Evolutionary conservation across 306 rosid species (phyloP), one percentile per base, ranked within the genome.

Genomic region (Fragaria iinumae): DNA sequence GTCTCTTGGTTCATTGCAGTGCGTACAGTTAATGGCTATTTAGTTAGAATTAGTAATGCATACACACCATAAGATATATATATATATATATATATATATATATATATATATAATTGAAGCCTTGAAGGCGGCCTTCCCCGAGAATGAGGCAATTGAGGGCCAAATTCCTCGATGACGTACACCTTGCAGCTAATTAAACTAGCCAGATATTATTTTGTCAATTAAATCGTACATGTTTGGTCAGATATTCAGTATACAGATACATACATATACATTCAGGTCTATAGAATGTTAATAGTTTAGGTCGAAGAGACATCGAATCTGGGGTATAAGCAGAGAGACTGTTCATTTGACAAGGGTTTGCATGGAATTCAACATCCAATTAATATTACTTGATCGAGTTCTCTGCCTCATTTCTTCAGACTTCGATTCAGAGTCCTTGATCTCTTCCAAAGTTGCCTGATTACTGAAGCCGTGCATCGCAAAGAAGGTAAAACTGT

Each of bases 351-450:
- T 79, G 80, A 70, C 80, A 70, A 75, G 77, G 20, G 48, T 55
- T 75, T 67, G 78, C 86, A 83, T 64, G 80, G 86, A 76, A 83
- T 79, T 64, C 75, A 56, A 75, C 83, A 79, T 79, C 69, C 70
- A 43, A 27, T 63, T 4, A 62, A 9, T 63, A 5, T 23, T 59
- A 62, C 67, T 62, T 29, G 21, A 65, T 17, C 41, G 25, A 18
- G 25, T 34, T 65, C 47, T 4, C 2, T 0, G 27, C 45, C 10
- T 36, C 25, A 12, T 36, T 4, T 32, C n/a, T 32, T 64, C 41
- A 32, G 1, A 1, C 44, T 16, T 64, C 41, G 5, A n/a, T 5
- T 7, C 20, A 36, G 3, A 20, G 48, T 38, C 48, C 44, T 38
- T n/a, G 70, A 64, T 64, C 67, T 59, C 67, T 5, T 0, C 21